Evolutionary conservation across 371 early-diverging fungal species (phyloP).

Genomic region (Circinella minor): DNA sequence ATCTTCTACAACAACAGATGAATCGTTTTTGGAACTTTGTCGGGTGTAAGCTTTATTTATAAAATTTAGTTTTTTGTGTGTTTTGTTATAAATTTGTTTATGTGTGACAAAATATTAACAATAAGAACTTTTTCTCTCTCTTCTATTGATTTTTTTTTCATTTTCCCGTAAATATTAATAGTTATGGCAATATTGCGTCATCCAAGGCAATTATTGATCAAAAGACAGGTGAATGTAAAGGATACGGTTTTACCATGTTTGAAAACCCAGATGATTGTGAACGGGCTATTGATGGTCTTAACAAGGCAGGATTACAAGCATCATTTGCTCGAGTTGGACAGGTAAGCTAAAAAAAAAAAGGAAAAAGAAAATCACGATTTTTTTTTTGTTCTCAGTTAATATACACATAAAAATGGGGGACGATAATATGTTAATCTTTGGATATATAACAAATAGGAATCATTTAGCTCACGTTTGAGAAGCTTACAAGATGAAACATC

Average conservation of each 20-base stretch:
- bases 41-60: slow-evolving; percentile 31
- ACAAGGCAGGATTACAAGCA: slow-evolving; percentile 68
- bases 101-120: too few relatives aligned
- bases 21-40: slow-evolving; percentile 72
- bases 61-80: neutral
- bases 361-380: neutral
- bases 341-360: slow-evolving; percentile 20
- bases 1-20: slow-evolving; percentile 75
- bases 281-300: slow-evolving; percentile 74
- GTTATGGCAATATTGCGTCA: slow-evolving; percentile 82
- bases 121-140: too few relatives aligned
- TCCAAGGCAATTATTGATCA: slow-evolving; percentile 87
- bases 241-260: slow-evolving; percentile 93
- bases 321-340: slow-evolving; percentile 77
- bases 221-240: slow-evolving; percentile 82
- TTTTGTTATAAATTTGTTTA: neutral
- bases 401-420: neutral
- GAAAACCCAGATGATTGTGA: slow-evolving; percentile 70
- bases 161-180: slow-evolving; percentile 14
- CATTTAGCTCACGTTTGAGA: slow-evolving; percentile 77
- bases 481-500: slow-evolving; percentile 79
- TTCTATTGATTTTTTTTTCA: neutral
- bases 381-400: neutral
- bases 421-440: too few relatives aligned
- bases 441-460: slow-evolving; percentile 52